A percentile compares a stretch with the other conserved stretches of the same genome.
These are phyloP conservation scores for Phialocephala subalpina DNA, from an alignment of 2,329 filamentous ascomycete genomes.

Conservation along the genomic window DNA sequence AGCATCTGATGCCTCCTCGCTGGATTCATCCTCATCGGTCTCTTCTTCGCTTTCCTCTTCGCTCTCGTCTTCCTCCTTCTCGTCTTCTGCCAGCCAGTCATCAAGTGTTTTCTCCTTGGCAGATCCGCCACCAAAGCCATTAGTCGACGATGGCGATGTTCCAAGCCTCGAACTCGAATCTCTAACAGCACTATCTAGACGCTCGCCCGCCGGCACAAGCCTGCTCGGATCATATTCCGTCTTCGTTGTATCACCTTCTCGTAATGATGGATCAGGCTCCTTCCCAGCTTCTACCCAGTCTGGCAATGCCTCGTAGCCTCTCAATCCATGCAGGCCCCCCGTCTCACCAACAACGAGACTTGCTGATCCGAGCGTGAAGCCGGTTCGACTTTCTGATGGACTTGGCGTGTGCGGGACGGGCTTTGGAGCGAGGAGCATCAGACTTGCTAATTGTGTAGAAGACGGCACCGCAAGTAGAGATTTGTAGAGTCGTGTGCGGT, in stretches of 20 bases:
- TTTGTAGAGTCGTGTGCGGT: conserved; percentile 88
- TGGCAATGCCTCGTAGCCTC: conserved; percentile 81
- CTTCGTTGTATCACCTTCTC: conserved; percentile 62
- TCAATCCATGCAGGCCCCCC: conserved; percentile 75
- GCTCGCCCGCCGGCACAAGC: conserved; percentile 65
- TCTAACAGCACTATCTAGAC: conserved; percentile 64
- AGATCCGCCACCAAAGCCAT: conserved; percentile 50
- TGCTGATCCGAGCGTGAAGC: conserved; percentile 82
- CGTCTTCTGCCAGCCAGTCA: conserved; percentile 81
- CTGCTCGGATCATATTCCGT: conserved; percentile 49
- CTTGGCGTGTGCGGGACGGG: conserved; percentile 90
- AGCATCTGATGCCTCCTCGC: conserved; percentile 26
- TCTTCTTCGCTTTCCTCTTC: conserved; percentile 54
- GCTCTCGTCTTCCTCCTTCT: conserved; percentile 58
- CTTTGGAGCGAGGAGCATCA: conserved; percentile 93
- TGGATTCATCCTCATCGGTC: conserved; percentile 44
- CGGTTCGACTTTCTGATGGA: conserved; percentile 83
- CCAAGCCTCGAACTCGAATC: conserved; percentile 45
- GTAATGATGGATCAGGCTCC: conserved; percentile 79
- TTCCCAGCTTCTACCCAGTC: conserved; percentile 83
- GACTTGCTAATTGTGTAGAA: conserved; percentile 82
- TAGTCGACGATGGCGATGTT: conserved; percentile 51
- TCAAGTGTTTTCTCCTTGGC: conserved; percentile 78
- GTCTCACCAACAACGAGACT: conserved; percentile 85
- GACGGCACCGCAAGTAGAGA: conserved; percentile 79